Percentiles rank a stretch among this genome's conserved stretches.
These are phyloP conservation scores for Ilex asprella DNA, from an alignment of 257 asterid genomes.

Conservation along the genomic window DNA sequence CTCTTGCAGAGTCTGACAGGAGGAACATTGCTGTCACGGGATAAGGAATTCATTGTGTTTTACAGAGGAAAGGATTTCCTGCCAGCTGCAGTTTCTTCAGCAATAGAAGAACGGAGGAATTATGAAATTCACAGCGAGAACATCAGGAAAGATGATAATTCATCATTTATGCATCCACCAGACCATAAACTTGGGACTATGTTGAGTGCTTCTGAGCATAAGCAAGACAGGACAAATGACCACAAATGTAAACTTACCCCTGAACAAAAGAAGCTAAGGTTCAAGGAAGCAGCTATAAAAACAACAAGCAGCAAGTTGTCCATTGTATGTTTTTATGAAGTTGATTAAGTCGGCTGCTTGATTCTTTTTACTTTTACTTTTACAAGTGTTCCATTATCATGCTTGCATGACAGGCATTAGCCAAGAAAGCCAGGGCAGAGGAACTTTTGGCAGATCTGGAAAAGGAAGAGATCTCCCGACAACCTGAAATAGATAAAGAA, in stretches of 20 bases:
- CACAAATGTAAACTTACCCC: constrained; percentile 19
- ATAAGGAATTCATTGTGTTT: constrained; percentile 76
- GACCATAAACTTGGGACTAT: constrained; percentile 15
- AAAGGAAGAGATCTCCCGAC: constrained; percentile 46
- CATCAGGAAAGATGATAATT: constrained; percentile 18
- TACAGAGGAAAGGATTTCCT: constrained; percentile 96
- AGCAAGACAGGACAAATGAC: constrained; percentile 19
- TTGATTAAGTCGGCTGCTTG: constrained; percentile 10
- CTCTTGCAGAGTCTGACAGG: constrained; percentile 87
- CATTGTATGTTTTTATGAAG: constrained; percentile 41
- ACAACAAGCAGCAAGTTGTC: constrained; percentile 55
- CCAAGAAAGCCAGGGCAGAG: constrained; percentile 71
- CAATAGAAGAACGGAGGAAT: constrained; percentile 73
- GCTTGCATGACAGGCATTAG: constrained; percentile 60
- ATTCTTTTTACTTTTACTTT: constrained; percentile 8
- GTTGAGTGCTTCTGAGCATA: constrained; percentile 30
- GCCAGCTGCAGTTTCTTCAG: constrained; percentile 89
- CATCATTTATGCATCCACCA: constrained; percentile 14
- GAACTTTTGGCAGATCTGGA: constrained; percentile 63
- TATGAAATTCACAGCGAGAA: constrained; percentile 25
- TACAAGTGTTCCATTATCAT: constrained; percentile 12
- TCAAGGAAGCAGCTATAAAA: constrained; percentile 36
- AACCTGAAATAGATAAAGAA: constrained; percentile 70
- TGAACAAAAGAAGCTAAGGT: constrained; percentile 33
- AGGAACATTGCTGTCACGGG: constrained; percentile 89